phyloP scores from a whole-genome alignment of 2,329 filamentous ascomycete genomes.

The Fusarium hainanense region DNA sequence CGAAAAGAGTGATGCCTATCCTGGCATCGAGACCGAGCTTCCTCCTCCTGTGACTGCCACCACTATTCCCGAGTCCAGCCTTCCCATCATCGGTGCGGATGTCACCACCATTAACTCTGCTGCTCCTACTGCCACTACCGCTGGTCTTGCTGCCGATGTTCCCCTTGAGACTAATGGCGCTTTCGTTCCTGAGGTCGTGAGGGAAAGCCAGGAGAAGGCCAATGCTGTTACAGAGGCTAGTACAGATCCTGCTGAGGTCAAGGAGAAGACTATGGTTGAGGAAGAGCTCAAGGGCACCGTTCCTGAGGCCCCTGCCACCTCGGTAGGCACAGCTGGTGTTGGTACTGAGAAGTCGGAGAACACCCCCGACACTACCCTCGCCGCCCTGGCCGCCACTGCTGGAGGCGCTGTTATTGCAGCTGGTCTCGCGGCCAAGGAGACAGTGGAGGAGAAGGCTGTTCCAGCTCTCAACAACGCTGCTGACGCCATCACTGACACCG shows the following conservation, averaged over 20 bases:
- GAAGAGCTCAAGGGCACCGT: conserved; percentile 76
- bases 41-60: conserved; percentile 69
- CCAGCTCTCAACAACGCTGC: conserved; percentile 53
- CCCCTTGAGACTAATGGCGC: conserved; percentile 67
- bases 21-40: conserved; percentile 62
- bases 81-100: conserved; percentile 68
- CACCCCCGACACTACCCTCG: conserved; percentile 53
- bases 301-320: conserved; percentile 67
- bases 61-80: conserved; percentile 84
- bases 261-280: conserved; percentile 78
- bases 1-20: conserved; percentile 77
- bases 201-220: conserved; percentile 77
- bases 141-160: conserved; percentile 73
- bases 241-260: conserved; percentile 71
- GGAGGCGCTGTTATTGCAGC: conserved; percentile 50
- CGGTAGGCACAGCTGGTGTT: conserved; percentile 65
- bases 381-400: conserved; percentile 53
- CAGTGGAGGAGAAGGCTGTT: conserved; percentile 53
- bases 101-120: conserved; percentile 64
- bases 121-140: conserved; percentile 71
- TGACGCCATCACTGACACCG: conserved; percentile 52
- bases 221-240: conserved; percentile 74
- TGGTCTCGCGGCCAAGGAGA: conserved; percentile 49
- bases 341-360: conserved; percentile 65
- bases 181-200: conserved; percentile 64